A percentile compares a stretch with the other conserved stretches of the same genome.
These are phyloP conservation scores for Debaryomycetaceae sp. DNA, from an alignment of 1,139 yeast species.

Conservation along the genomic window DNA sequence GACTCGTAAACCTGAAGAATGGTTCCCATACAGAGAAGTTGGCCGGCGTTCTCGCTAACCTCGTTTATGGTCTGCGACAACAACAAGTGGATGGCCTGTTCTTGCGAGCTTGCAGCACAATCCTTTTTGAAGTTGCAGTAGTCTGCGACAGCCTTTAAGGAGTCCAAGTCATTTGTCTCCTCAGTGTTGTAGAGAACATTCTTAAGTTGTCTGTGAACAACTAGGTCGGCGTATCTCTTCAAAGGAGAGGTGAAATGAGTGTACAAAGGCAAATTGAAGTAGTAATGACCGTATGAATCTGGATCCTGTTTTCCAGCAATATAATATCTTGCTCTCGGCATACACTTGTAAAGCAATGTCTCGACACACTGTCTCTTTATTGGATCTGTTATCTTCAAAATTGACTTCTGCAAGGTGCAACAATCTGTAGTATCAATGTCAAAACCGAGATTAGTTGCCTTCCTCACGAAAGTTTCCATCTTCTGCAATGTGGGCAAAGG, in stretches of 20 bases:
- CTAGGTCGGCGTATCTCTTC: conserved; percentile 85
- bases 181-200: conserved; percentile 44
- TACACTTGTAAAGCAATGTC: conserved; percentile 73
- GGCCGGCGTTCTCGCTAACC: conserved; percentile 74
- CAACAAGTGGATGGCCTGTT: conserved; percentile 85
- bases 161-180: conserved; percentile 51
- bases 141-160: conserved; percentile 78
- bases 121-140: conserved; percentile 95
- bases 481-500: conserved; percentile 80
- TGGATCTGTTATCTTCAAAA: conserved; percentile 61
- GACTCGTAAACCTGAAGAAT: conserved; percentile 93
- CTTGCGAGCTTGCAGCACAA: conserved; percentile 90
- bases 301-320: conserved; percentile 87
- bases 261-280: conserved; percentile 77
- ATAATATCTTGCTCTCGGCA: conserved; percentile 82
- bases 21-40: conserved; percentile 78
- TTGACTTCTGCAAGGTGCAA: conserved; percentile 68
- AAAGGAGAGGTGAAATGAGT: conserved; percentile 94
- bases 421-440: conserved; percentile 73
- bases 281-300: conserved; percentile 74
- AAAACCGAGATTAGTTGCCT: conserved; percentile 62
- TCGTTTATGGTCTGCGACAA: conserved; percentile 82
- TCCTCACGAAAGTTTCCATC: conserved; percentile 74
- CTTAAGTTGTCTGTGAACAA: conserved; percentile 90
- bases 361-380: conserved; percentile 73